Percentiles rank a stretch among this genome's conserved stretches.
These are phyloP conservation scores for Boletus tomentosulus DNA, from an alignment of 768 basidiomycete species.

Conservation along the genomic window DNA sequence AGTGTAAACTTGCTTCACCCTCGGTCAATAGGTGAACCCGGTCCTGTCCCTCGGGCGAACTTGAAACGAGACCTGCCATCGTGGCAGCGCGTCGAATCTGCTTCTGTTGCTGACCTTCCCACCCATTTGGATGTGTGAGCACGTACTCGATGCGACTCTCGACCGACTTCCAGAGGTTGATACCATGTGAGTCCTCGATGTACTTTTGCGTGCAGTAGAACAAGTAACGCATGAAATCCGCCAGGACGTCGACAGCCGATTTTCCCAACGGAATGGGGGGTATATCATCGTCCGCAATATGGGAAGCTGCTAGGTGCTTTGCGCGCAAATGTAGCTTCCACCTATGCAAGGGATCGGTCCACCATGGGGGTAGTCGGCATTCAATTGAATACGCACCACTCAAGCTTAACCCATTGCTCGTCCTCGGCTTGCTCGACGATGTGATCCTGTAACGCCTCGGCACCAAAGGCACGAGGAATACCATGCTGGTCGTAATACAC, in stretches of 20 bases:
- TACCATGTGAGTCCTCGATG: constrained; percentile 47
- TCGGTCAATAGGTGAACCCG: constrained; percentile 58
- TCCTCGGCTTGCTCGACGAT: constrained; percentile 39
- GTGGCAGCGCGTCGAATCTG: constrained; percentile 53
- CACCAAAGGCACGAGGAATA: constrained; percentile 38
- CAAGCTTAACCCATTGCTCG: constrained; percentile 43
- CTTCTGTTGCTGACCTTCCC: constrained; percentile 58
- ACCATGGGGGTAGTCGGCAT: not conserved
- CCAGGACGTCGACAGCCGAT: constrained; percentile 39
- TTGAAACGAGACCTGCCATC: constrained; percentile 46
- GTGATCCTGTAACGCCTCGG: constrained; percentile 41
- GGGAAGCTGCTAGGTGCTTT: constrained; percentile 28
- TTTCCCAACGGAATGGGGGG: constrained; percentile 42
- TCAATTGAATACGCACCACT: constrained; percentile 32
- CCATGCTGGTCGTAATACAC: constrained; percentile 44
- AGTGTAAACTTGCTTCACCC: constrained; percentile 60
- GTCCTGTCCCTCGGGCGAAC: constrained; percentile 34
- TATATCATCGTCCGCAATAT: constrained; percentile 32
- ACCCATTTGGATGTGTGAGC: constrained; percentile 61
- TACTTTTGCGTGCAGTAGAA: constrained; percentile 41
- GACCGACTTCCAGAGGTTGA: constrained; percentile 42
- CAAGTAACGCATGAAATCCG: constrained; percentile 46
- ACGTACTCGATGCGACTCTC: constrained; percentile 45
- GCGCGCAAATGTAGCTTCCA: constrained; percentile 40
- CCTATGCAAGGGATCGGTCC: constrained; percentile 11